Percentiles rank a stretch among this genome's conserved stretches.
Evolutionary conservation across 176 grass and related monocot species (phyloP).

Genomic region (Lolium rigidum): DNA sequence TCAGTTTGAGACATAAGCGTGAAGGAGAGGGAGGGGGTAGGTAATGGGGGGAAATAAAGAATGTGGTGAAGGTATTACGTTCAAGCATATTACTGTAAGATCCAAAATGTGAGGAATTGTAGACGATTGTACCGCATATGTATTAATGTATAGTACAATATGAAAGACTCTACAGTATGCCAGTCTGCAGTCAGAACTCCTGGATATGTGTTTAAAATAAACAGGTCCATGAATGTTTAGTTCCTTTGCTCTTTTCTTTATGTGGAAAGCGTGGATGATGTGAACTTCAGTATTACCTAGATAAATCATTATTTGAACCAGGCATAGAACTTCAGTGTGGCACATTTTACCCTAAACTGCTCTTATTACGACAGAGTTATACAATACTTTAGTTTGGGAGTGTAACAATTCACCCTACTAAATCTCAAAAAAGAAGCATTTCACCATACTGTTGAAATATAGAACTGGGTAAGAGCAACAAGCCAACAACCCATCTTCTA

Average conservation of each 20-base stretch:
- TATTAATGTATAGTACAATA: neutral
- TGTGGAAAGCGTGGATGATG: neutral
- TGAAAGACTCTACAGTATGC: neutral
- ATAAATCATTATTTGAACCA: neutral
- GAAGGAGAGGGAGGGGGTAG: too few species aligned
- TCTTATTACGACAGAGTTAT: neutral
- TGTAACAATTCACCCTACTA: neutral
- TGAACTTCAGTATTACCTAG: neutral
- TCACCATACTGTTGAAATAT: neutral
- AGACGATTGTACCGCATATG: neutral
- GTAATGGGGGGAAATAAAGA: neutral
- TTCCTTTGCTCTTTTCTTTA: neutral
- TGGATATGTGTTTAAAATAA: neutral
- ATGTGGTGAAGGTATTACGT: neutral
- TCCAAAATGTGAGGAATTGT: conserved; percentile 10
- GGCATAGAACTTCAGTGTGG: neutral
- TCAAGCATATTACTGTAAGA: neutral
- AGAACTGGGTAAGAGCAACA: neutral
- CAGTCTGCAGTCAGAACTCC: neutral
- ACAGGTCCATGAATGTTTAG: neutral
- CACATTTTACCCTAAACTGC: neutral
- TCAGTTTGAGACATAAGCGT: neutral
- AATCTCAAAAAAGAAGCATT: neutral
- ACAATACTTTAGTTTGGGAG: neutral
- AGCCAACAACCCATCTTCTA: neutral